phyloP scores from a whole-genome alignment of 148 eudicot species.

The Euryodendron excelsum region DNA sequence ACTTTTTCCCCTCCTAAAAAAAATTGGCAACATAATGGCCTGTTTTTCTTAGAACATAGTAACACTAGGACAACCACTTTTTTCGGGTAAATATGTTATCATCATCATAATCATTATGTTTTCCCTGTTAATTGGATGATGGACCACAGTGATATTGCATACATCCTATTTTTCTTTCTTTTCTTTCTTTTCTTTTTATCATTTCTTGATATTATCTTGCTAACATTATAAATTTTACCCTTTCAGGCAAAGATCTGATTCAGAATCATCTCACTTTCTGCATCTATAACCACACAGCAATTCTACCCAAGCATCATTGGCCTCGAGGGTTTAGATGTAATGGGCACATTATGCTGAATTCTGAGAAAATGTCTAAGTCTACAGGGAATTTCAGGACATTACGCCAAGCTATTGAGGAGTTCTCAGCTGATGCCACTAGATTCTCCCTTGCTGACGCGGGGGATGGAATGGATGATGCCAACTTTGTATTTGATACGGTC shows the following conservation, averaged over 20 bases:
- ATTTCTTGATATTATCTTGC: background rate
- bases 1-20: no score
- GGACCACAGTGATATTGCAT: background rate
- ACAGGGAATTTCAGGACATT: slow-evolving; percentile 86
- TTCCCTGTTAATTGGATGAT: background rate
- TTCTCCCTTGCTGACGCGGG: slow-evolving; percentile 96
- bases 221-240: background rate
- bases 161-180: background rate
- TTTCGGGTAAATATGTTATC: no score
- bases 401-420: slow-evolving; percentile 72
- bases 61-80: background rate
- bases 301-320: slow-evolving; percentile 76
- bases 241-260: slow-evolving; percentile 86
- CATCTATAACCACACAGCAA: slow-evolving; percentile 81
- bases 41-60: background rate
- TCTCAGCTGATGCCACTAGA: slow-evolving; percentile 81
- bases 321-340: slow-evolving; percentile 91
- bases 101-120: background rate
- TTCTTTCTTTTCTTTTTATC: background rate
- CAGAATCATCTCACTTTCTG: slow-evolving; percentile 93
- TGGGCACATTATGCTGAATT: slow-evolving; percentile 81
- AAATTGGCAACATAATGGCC: background rate
- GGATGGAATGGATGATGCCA: slow-evolving; percentile 96
- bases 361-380: slow-evolving; percentile 97
- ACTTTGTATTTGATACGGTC: slow-evolving; percentile 89